Evolutionary conservation across 352 stramenopile genomes (phyloP), one percentile per base, ranked within the genome.

Genomic region (Globisporangium splendens): DNA sequence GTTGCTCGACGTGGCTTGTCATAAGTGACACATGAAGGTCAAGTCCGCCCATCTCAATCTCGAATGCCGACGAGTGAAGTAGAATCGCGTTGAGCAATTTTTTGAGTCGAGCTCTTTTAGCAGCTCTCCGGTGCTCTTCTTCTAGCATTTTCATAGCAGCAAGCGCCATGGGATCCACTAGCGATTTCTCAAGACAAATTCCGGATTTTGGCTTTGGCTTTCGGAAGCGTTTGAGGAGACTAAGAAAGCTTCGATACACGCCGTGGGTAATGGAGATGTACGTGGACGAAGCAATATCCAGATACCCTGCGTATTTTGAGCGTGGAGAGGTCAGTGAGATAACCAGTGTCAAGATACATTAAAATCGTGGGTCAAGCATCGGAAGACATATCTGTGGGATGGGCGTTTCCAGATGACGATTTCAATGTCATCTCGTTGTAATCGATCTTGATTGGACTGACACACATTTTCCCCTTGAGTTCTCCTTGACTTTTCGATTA

Each of bases 381-480:
- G 28, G 28, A 35, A 35, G 0, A 35, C 7, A 10, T 35, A 35
- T 8, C 28, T 35, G 28, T 35, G 8, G 28, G 28, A 35, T 35
- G 33, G 46, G 48, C 14, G 74, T 55, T 33, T 54, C 60, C 39
- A 83, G 63, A 1, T 35, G 63, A 62, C 42, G 44, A 56, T 50
- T 77, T 65, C 38, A 87, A 69, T 4, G 61, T 66, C 38, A 70
- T 51, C 47, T 91, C 78, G 44, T 86, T 77, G 63, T 80, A 91
- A 24, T 88, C 68, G 50, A 91, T 78, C 43, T 65, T 77, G 43
- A 89, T 63, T 8, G 72, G 65, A 1, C 81, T 78, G 0, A 86
- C 69, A 31, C 75, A 88, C 17, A 91, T 49, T 60, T 80, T 79
- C 1, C 68, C 78, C 48, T 88, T 88, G 44, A 89, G 31, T n/a